Base-by-base conservation (phyloP, 768 basidiomycete species). In the Mycena pura region DNA sequence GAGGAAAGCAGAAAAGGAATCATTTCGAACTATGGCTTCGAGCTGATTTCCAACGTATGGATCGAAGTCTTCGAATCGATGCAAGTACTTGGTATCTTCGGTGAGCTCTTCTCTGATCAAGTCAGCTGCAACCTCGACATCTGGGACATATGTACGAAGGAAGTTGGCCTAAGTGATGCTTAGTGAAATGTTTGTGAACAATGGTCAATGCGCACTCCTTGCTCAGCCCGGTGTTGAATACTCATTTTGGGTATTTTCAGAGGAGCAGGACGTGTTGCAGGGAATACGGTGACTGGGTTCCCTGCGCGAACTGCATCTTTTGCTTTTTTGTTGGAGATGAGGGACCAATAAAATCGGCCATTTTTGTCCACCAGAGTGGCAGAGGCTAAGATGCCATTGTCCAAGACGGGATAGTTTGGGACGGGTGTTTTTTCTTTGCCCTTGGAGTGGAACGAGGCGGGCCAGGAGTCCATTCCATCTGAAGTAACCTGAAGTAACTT, bases 391-490 rank as follows among this genome's bases (percentile, higher is more conserved):
- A 82, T 72, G 14, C 91, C 91, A 57, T 78, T 76, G 27, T 86
- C 82, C 49, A 92, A 63, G 64, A 83, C 74, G 38, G 86, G 88
- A 72, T 86, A 85, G 55, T 73, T 70, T 68, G 74, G 71, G 48
- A 67, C 68, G 54, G 13, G 14, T 45, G 15, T 17, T 70, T 71
- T 57, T 65, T 61, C 67, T 63, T 74, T 72, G 58, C 61, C 64
- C 58, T 80, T 80, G 57, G 60, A 58, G 55, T 76, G n/a, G n/a
- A n/a, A n/a, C n/a, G n/a, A n/a, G n/a, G 79, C 74, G 36, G 89
- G 89, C 89, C 90, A 91, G 73, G 78, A 80, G 73, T 87, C 86
- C 90, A 92, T 91, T 86, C 87, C 88, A 90, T 87, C 80, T 75
- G 77, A 48, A 25, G 47, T 56, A 5, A 44, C n/a, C 32, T 21